A percentile compares a stretch with the other conserved stretches of the same genome.
Conservation (phyloP, 2,329 filamentous ascomycete species). For the Esteya vermicola region DNA sequence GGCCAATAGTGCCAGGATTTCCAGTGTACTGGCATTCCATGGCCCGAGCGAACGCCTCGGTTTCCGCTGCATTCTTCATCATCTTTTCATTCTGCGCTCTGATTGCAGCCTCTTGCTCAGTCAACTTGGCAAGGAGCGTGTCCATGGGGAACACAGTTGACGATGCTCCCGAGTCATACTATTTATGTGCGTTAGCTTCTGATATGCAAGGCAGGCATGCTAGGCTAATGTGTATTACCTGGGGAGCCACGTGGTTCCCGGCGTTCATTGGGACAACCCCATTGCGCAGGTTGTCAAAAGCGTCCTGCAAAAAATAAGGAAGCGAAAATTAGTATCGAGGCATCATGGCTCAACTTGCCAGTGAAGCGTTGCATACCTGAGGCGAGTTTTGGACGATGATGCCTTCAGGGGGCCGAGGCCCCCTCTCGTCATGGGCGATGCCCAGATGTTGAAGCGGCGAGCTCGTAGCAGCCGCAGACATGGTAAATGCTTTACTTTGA, state of each 20-base stretch:
- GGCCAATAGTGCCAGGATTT: slow-evolving; percentile 48
- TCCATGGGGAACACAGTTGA: slow-evolving; percentile 46
- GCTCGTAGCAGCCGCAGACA: slow-evolving; percentile 25
- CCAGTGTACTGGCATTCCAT: slow-evolving; percentile 36
- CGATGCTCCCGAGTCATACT: slow-evolving; percentile 24
- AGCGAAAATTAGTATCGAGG: neutral
- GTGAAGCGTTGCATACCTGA: slow-evolving; percentile 22
- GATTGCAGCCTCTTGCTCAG: slow-evolving; percentile 53
- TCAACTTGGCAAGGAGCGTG: slow-evolving; percentile 56
- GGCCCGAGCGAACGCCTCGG: slow-evolving; percentile 5
- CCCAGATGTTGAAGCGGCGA: slow-evolving; percentile 25
- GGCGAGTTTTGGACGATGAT: slow-evolving; percentile 13
- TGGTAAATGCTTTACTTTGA: slow-evolving; percentile 15
- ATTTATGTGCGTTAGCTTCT: too few species aligned
- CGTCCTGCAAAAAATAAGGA: slow-evolving; percentile 4
- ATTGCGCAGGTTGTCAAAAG: slow-evolving; percentile 22
- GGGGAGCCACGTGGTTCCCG: too few species aligned
- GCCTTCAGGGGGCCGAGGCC: slow-evolving; percentile 22
- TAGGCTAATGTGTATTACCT: too few species aligned
- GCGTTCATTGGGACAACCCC: slow-evolving; percentile 32
- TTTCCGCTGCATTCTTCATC: slow-evolving; percentile 16
- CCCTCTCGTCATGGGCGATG: slow-evolving; percentile 21
- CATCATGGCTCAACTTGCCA: neutral
- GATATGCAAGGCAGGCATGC: too few species aligned
- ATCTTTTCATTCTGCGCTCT: slow-evolving; percentile 43